These are phyloP conservation scores for Pycnococcus provasolii DNA, from an alignment of 139 green algal genomes.

Conservation along the genomic window DNA sequence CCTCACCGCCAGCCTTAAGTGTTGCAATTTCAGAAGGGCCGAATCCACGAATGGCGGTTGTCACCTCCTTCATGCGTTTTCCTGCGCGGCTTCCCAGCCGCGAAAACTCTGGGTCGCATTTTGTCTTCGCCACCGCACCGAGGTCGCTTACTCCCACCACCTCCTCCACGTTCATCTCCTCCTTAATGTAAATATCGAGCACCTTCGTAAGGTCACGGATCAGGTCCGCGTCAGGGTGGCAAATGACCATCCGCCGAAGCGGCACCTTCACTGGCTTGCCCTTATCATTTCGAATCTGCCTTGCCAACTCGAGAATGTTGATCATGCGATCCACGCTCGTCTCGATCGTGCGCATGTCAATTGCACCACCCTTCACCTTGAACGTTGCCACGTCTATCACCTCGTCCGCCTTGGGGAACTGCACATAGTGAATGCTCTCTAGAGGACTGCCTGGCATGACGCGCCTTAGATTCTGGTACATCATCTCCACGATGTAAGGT, in stretches of 20 bases:
- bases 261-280: constrained; percentile 72
- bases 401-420: not conserved
- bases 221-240: constrained; percentile 70
- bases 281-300: constrained; percentile 68
- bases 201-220: constrained; percentile 69
- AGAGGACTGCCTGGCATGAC: constrained; percentile 30
- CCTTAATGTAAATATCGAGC: not conserved
- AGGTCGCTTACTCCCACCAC: no score
- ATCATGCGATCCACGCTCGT: constrained; percentile 74
- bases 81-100: no score
- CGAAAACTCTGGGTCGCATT: no score
- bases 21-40: no score
- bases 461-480: constrained; percentile 89
- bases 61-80: no score
- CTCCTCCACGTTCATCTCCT: no score
- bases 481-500: constrained; percentile 94
- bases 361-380: no score
- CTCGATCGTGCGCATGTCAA: constrained; percentile 41
- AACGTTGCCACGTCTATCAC: no score
- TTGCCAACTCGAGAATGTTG: constrained; percentile 64
- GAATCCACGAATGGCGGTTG: no score
- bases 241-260: constrained; percentile 47
- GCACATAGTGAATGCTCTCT: not conserved
- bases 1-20: no score
- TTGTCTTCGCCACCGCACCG: no score